phyloP scores from a whole-genome alignment of 805 yeast genomes.

The Hanseniaspora lachancei region DNA sequence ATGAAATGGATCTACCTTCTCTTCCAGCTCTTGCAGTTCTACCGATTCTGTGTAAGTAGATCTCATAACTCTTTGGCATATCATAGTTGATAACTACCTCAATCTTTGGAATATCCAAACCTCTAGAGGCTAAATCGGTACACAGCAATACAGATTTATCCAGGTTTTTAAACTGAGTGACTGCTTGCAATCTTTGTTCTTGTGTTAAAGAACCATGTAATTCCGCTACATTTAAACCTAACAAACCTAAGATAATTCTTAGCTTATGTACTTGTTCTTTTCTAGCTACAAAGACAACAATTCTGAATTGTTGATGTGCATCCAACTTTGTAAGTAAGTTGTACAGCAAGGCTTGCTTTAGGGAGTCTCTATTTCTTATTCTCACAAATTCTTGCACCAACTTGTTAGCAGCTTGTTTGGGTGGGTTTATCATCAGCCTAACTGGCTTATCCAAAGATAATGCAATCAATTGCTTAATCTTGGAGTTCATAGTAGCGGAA shows the following conservation, averaged over 20 bases:
- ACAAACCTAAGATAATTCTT: slow-evolving; percentile 58
- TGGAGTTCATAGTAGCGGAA: slow-evolving; percentile 96
- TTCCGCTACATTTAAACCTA: slow-evolving; percentile 68
- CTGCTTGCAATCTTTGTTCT: slow-evolving; percentile 82
- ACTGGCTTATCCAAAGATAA: slow-evolving; percentile 84
- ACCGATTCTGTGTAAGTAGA: slow-evolving; percentile 94
- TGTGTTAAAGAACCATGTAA: slow-evolving; percentile 75
- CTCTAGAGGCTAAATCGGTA: slow-evolving; percentile 98
- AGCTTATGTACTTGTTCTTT: slow-evolving; percentile 83
- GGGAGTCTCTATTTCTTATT: slow-evolving; percentile 73
- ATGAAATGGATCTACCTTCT: slow-evolving; percentile 81
- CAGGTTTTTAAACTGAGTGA: slow-evolving; percentile 67
- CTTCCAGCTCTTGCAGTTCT: slow-evolving; percentile 99
- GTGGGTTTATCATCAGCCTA: slow-evolving; percentile 90
- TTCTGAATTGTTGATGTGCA: slow-evolving; percentile 49
- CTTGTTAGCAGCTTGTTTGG: slow-evolving; percentile 85
- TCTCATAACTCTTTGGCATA: slow-evolving; percentile 86
- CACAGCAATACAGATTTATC: slow-evolving; percentile 80
- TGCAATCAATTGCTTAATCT: slow-evolving; percentile 74
- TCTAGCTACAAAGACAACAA: slow-evolving; percentile 82
- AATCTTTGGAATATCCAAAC: slow-evolving; percentile 96
- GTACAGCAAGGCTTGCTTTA: slow-evolving; percentile 72
- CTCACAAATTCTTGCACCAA: slow-evolving; percentile 89
- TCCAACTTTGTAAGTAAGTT: slow-evolving; percentile 58
- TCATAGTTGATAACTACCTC: slow-evolving; percentile 90